A percentile compares a stretch with the other conserved stretches of the same genome.
These are phyloP conservation scores for Ballota nigra DNA, from an alignment of 257 asterid genomes.

Conservation along the genomic window DNA sequence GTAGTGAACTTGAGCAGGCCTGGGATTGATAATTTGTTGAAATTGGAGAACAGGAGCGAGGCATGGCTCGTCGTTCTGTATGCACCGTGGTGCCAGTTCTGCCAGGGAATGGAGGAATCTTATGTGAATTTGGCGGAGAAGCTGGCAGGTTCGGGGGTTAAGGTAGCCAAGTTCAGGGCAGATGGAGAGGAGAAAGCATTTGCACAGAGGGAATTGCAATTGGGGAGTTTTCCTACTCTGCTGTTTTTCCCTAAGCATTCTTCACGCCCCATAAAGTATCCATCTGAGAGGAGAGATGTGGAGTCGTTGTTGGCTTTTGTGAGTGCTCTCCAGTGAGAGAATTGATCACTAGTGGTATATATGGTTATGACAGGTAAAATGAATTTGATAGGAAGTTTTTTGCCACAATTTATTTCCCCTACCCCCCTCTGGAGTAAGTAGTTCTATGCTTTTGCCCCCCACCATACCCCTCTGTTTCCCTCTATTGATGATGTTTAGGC, in stretches of 20 bases:
- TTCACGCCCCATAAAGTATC: constrained; percentile 59
- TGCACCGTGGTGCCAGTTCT: constrained; percentile 90
- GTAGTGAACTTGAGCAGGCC: constrained; percentile 59
- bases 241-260: constrained; percentile 74
- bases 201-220: constrained; percentile 59
- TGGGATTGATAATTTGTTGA: constrained; percentile 76
- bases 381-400: not conserved
- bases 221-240: constrained; percentile 79
- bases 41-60: constrained; percentile 61
- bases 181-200: constrained; percentile 83
- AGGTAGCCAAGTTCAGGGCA: constrained; percentile 79
- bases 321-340: constrained; percentile 53
- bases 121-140: constrained; percentile 63
- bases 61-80: constrained; percentile 79
- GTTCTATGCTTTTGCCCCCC: not conserved
- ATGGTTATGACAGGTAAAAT: not conserved
- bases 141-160: constrained; percentile 61
- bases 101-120: constrained; percentile 86
- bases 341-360: not conserved
- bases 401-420: not conserved
- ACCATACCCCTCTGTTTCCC: not conserved
- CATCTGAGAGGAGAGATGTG: constrained; percentile 79
- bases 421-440: not conserved
- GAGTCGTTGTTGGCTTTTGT: constrained; percentile 77
- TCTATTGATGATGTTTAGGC: constrained; percentile 1